Evolutionary conservation across 306 rosid genomes (phyloP), one percentile per base, ranked within the genome.

Genomic region (Cicer yamashitae): DNA sequence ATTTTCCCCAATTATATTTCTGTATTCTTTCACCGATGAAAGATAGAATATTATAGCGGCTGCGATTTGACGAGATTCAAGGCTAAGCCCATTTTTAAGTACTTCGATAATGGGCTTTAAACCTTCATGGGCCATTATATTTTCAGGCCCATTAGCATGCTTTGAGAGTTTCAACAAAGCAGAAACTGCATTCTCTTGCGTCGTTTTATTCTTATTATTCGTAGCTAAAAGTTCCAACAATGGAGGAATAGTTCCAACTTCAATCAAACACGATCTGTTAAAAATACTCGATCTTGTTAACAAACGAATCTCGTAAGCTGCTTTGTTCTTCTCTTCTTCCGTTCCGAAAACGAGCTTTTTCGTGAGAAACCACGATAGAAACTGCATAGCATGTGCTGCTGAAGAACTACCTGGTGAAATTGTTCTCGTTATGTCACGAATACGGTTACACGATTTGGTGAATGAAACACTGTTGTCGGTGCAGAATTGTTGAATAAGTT

Each of bases 151-250:
- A 1, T 11, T 86, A 0, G 57, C 10, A 18, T 90, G 86, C 70
- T 94, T 94, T 3, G 96, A 82, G 43, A 94, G 91, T 82, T 88
- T 91, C 86, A 89, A 41, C 67, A 91, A 15, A n/a, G 96, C 94
- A 9, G 94, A 79, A 11, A 85, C 80, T 1, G 90, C 86, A 37
- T 88, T 90, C 79, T 82, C 94, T 43, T 91, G 94, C 1, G 79
- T 66, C 30, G 83, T 50, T 40, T 37, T 73, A 7, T 78, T 88
- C 0, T 51, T 73, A 7, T 77, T 88, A 0, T 56, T 5, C 0
- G 89, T 78, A 4, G 69, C 8, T 48, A 90, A 8, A 30, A 94
- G 89, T 1, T 79, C 86, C 0, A 90, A n/a, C 59, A 94, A 77
- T 17, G 84, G 90, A 0, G 89, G 79, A 3, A 94, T 70, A 1